Evolutionary conservation across 1,139 yeast species (phyloP).

Genomic region (Magnusiomyces sp.): DNA sequence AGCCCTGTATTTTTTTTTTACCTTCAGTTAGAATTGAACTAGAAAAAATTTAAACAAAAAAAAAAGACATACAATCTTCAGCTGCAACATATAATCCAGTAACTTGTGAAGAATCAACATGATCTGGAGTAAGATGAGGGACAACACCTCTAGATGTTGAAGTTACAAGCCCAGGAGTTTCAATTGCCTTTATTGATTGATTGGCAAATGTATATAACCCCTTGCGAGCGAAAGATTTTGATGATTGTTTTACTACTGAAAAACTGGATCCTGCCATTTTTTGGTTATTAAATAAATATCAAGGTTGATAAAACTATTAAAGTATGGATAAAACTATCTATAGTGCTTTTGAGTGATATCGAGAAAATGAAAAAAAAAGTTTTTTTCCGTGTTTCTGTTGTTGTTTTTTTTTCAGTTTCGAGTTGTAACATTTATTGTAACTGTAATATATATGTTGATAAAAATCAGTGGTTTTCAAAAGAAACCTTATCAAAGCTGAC

Average conservation of each 20-base stretch:
- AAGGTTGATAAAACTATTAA: not conserved
- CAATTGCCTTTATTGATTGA: constrained; percentile 6
- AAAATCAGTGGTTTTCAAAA: too few relatives aligned
- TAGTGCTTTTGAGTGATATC: not conserved
- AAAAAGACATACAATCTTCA: constrained; percentile 25
- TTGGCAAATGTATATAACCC: not conserved
- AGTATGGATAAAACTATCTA: not conserved
- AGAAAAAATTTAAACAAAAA: constrained; percentile 18
- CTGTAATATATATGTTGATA: too few relatives aligned
- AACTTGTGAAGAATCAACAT: constrained; percentile 19
- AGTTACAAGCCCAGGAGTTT: constrained; percentile 30
- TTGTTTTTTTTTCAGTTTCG: not conserved
- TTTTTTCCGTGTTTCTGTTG: not conserved
- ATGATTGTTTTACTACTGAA: not conserved
- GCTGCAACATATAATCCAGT: constrained; percentile 24
- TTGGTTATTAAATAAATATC: too few relatives aligned
- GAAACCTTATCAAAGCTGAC: too few relatives aligned
- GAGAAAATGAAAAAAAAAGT: not conserved
- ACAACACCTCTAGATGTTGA: constrained; percentile 35
- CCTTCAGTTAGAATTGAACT: too few relatives aligned
- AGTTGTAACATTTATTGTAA: too few relatives aligned
- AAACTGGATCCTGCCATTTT: not conserved
- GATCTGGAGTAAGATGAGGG: constrained; percentile 38
- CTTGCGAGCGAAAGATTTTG: not conserved
- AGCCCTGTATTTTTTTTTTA: too few relatives aligned